Base-by-base conservation (phyloP, 768 basidiomycete genomes). In the Suillus lakei region DNA sequence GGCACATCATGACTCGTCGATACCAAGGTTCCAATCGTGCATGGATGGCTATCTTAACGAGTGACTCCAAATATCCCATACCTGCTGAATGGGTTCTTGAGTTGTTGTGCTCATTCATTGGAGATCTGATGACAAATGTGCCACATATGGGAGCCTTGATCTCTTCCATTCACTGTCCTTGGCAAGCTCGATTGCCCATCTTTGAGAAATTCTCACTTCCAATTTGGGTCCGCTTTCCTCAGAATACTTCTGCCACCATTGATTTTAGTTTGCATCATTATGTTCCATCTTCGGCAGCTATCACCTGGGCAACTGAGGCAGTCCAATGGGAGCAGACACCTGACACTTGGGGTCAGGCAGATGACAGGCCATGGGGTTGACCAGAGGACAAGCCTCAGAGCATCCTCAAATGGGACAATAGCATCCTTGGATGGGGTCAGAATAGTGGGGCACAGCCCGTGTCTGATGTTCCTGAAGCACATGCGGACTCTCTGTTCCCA, bases 61-160 rank as follows among this genome's bases (percentile, higher is more conserved):
- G 7, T 13, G 4, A 53, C 3, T 10, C n/a, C 28, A 2, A 18
- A 4, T 2, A n/a, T 50, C 28, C 46, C 7, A 41, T 50, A 43
- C 60, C 1, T n/a, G 12, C 44, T 51, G 60, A 43, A 30, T 61
- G 60, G 44, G 32, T 61, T 23, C 30, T 43, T 51, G 44, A 43
- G 26, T 15, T 55, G 7, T 43, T 7, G 4, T 21, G 9, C 60
- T 61, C 44, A 50, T 61, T 61, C 9, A 18, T 61, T 15, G 60
- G 41, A 13, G 32, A 61, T 34, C 32, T 61, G 3, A 43, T 18
- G 2, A 50, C 26, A n/a, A 61, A 30, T 16, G 9, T 61, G 21
- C 60, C 26, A 43, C 26, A 5, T 38, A 50, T 9, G 4, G 43
- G 26, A 30, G 21, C 9, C 32, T 4, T 61, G 2, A 23, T 61